Evolutionary conservation across 345 rosid genomes (phyloP), one percentile per base, ranked within the genome.

Genomic region (Raphanus raphanistrum): DNA sequence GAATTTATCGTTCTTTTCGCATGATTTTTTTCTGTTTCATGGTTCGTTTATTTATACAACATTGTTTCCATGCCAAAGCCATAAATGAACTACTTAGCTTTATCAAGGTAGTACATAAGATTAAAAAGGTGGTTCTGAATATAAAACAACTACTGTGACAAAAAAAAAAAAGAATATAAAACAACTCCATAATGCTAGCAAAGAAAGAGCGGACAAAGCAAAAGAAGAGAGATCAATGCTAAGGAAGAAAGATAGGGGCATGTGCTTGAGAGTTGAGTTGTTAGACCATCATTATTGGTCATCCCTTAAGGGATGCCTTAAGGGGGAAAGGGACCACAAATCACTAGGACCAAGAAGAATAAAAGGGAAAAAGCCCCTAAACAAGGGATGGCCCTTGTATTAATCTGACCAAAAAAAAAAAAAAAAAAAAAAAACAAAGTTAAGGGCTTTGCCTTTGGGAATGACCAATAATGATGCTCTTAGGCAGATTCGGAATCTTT

Each of bases 401-500:
- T n/a, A n/a, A n/a, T n/a, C n/a, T n/a, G n/a, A n/a, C n/a, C n/a
- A n/a, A n/a, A n/a, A n/a, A n/a, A n/a, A n/a, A n/a, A n/a, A n/a
- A n/a, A n/a, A n/a, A n/a, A n/a, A n/a, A n/a, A n/a, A n/a, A n/a
- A n/a, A n/a, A n/a, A n/a, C n/a, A n/a, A n/a, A n/a, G n/a, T n/a
- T n/a, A n/a, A n/a, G n/a, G n/a, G n/a, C n/a, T n/a, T n/a, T n/a
- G n/a, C n/a, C n/a, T n/a, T n/a, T n/a, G n/a, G n/a, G n/a, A n/a
- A n/a, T n/a, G n/a, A n/a, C n/a, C n/a, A n/a, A n/a, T n/a, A n/a
- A n/a, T n/a, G n/a, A n/a, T n/a, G n/a, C n/a, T n/a, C n/a, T n/a
- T n/a, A 60, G 70, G 74, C 74, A 61, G 70, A 73, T 67, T 79
- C 78, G 65, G 82, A 68, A 79, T 79, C 77, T 72, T 72, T 79